Base-by-base conservation (phyloP, 2,329 filamentous ascomycete species). In the Venturia effusa region DNA sequence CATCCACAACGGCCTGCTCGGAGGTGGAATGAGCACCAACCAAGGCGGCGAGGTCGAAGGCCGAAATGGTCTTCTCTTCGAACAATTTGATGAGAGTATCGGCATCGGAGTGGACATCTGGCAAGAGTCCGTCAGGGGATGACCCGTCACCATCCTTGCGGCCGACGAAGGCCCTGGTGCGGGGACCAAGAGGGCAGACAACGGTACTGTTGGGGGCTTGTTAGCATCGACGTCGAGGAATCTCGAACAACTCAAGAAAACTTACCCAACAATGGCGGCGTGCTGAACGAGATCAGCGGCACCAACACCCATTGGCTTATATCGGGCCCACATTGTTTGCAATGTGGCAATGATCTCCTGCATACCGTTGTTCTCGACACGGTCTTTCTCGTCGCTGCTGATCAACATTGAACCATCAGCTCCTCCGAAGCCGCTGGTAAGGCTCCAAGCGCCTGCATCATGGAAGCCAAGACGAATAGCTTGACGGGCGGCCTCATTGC, bases 251-350 rank as follows among this genome's bases (percentile, higher is more conserved):
- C 17, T 7, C 27, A n/a, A n/a, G 22, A 24, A 51, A 13, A 27
- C 22, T 27, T 51, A 51, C 45, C 78, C 81, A 40, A 79, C 73
- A 59, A 73, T 74, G 24, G 67, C 77, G 1, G 76, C 80, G 60
- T 82, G 78, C 68, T 83, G 80, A 45, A 82, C 79, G 19, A 84
- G 71, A 70, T 85, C 82, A 22, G 82, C 82, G 67, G 81, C 80
- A 15, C 76, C 73, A 22, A 83, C 75, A 32, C 71, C 71, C 54
- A 73, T 74, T n/a, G 69, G 66, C 19, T 73, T 71, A 65, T 76
- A 79, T 64, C 76, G 73, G n/a, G 68, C 65, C 62, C 75, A 76
- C 67, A 80, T 75, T 1, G 66, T 64, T 48, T 72, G 70, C 4
- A 79, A 74, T 34, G 75, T 69, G 4, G 64, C 65, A 8, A 75